A percentile compares a stretch with the other conserved stretches of the same genome.
Conservation (phyloP, 352 stramenopile genomes). For the Globisporangium cederbergense region DNA sequence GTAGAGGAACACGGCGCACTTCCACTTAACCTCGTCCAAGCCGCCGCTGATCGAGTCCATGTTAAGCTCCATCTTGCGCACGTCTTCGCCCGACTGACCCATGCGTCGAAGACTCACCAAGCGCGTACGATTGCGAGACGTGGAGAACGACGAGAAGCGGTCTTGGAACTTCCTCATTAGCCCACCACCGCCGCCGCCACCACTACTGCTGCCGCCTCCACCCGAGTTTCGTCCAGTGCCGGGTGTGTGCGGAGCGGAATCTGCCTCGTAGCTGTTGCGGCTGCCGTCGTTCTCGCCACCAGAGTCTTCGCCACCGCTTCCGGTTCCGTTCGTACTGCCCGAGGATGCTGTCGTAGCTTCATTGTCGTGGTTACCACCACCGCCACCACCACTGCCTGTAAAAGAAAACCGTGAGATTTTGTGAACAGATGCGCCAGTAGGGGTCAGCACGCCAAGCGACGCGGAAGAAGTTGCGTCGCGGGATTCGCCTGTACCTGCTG, state of each 20-base stretch:
- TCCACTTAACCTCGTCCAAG: slow-evolving; percentile 86
- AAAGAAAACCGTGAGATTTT: slow-evolving; percentile 47
- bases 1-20: slow-evolving; percentile 80
- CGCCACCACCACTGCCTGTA: slow-evolving; percentile 11
- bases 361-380: slow-evolving; percentile 25
- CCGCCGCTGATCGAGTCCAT: slow-evolving; percentile 80
- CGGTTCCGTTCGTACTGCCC: slow-evolving; percentile 17
- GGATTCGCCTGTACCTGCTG: slow-evolving; percentile 17
- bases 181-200: slow-evolving; percentile 21
- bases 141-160: slow-evolving; percentile 58
- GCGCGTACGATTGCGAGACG: slow-evolving; percentile 40
- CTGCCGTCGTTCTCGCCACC: slow-evolving; percentile 17
- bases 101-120: slow-evolving; percentile 64
- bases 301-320: slow-evolving; percentile 34
- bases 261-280: slow-evolving; percentile 9
- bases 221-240: slow-evolving; percentile 19
- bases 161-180: slow-evolving; percentile 84
- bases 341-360: background rate
- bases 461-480: slow-evolving; percentile 26
- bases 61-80: slow-evolving; percentile 74
- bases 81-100: slow-evolving; percentile 67
- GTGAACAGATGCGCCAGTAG: slow-evolving; percentile 51
- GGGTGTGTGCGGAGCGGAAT: background rate
- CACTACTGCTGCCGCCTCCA: slow-evolving; percentile 16
- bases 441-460: slow-evolving; percentile 41